Base-by-base conservation (phyloP, 768 basidiomycete genomes). In the Gloeopeniophorella convolvens region DNA sequence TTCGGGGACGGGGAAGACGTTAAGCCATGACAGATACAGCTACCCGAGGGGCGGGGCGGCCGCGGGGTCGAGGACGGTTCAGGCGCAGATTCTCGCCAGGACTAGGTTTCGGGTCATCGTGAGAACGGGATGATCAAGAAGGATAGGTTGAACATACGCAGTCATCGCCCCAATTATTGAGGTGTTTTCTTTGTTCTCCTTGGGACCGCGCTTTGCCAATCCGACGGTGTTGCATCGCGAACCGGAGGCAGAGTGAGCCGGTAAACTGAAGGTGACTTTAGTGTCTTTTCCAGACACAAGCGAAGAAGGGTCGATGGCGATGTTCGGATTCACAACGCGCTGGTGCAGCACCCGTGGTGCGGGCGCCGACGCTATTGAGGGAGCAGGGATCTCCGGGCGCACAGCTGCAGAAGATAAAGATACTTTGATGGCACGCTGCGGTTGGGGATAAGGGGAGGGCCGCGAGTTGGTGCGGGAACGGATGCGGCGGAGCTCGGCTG, bases 381-480 rank as follows among this genome's bases (percentile, higher is more conserved):
- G 34, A 24, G 58, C 54, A 28, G 65, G 54, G 26, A 45, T 27
- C 31, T 56, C 58, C 37, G 59, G 60, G 1, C 65, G 70, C 1
- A 64, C 51, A 35, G 70, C 63, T 32, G 79, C 73, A 0, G 73
- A 66, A 0, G 80, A 75, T 13, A 71, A 60, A 1, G 73, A 70
- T 0, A 70, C 64, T 60, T 74, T 80, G 32, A 68, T 64, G 10
- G 69, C 60, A 12, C 81, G 73, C 13, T 69, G 46, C 59, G 44
- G 72, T 66, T 43, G 52, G 30, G 86, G 84, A 54, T 90, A 89
- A 0, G 87, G 88, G 4, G 84, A 84, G 0, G 84, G 71, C 15
- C 88, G 73, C 23, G 87, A 89, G 24, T 77, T 73, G 0, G 81
- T 86, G 12, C 85, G 75, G 1, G 83, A 84, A 15, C 83, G 80